phyloP scores from a whole-genome alignment of 2,329 filamentous ascomycete species.

The Incumbomyces lentus region DNA sequence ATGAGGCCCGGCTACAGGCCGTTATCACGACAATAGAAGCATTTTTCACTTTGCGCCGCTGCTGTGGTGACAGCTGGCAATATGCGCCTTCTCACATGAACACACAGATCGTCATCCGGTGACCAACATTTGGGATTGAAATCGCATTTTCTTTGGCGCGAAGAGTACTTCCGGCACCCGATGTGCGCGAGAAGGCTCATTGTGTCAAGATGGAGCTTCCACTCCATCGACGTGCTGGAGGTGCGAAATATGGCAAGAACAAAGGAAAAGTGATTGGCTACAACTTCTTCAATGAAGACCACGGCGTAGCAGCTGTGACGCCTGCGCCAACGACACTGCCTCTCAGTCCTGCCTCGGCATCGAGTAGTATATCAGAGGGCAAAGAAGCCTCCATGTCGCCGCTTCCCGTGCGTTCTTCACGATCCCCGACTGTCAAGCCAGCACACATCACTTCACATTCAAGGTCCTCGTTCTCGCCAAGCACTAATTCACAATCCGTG shows the following conservation, averaged over 20 bases:
- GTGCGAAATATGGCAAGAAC: slow-evolving; percentile 6
- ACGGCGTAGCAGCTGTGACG: neutral
- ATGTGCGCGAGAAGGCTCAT: too few relatives aligned
- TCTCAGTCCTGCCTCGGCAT: neutral
- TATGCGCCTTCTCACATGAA: too few relatives aligned
- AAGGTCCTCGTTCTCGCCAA: neutral
- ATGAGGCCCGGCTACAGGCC: neutral
- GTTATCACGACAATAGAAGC: too few relatives aligned
- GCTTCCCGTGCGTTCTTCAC: neutral
- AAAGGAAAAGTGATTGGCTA: neutral
- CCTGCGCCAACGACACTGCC: neutral
- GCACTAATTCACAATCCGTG: neutral
- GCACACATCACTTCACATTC: slow-evolving; percentile 2
- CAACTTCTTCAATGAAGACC: slow-evolving; percentile 1
- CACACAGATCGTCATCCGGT: too few relatives aligned
- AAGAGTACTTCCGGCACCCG: too few relatives aligned
- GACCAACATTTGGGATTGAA: too few relatives aligned
- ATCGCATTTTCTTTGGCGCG: too few relatives aligned
- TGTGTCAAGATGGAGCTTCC: neutral
- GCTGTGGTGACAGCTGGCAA: too few relatives aligned
- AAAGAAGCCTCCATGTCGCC: neutral
- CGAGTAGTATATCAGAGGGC: neutral
- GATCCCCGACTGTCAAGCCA: neutral
- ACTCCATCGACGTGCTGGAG: neutral
- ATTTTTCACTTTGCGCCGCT: too few relatives aligned